Percentiles rank a stretch among this genome's conserved stretches.
Evolutionary conservation across 495 filamentous ascomycete genomes (phyloP).

Genomic region (Annulohypoxylon stygium): DNA sequence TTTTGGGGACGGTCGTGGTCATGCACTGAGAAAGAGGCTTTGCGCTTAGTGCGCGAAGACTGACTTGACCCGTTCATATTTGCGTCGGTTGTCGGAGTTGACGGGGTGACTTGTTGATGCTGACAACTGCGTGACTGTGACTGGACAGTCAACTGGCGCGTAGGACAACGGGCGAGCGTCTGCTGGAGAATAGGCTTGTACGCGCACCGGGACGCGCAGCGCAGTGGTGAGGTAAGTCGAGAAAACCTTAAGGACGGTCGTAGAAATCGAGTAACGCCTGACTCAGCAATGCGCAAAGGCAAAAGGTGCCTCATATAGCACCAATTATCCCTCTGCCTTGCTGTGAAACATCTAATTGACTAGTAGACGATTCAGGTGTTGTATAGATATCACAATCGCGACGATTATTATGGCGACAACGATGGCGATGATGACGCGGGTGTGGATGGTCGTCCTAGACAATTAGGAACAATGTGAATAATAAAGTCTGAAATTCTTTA

Average conservation of each 20-base stretch:
- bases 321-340: slow-evolving; percentile 15
- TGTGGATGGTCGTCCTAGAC: slow-evolving; percentile 22
- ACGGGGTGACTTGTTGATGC: slow-evolving; percentile 11
- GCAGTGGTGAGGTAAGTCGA: slow-evolving; percentile 3
- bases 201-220: slow-evolving; percentile 9
- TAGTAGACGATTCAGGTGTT: not conserved
- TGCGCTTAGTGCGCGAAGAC: slow-evolving; percentile 63
- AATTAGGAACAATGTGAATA: not conserved
- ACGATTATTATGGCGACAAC: slow-evolving; percentile 1
- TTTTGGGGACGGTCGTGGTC: slow-evolving; percentile 63
- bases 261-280: slow-evolving; percentile 30
- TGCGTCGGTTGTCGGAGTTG: slow-evolving; percentile 10
- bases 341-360: slow-evolving; percentile 27
- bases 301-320: slow-evolving; percentile 41
- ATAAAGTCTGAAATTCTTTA: not conserved
- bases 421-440: slow-evolving; percentile 24
- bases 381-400: slow-evolving; percentile 5
- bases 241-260: slow-evolving; percentile 5
- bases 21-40: slow-evolving; percentile 56
- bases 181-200: not conserved
- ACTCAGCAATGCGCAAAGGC: slow-evolving; percentile 45
- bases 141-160: slow-evolving; percentile 26
- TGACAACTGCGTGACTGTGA: slow-evolving; percentile 28
- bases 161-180: slow-evolving; percentile 4
- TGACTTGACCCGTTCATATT: slow-evolving; percentile 58